Evolutionary conservation across 768 basidiomycete species (phyloP), one percentile per base, ranked within the genome.

Genomic region (Termitomyces sp.): DNA sequence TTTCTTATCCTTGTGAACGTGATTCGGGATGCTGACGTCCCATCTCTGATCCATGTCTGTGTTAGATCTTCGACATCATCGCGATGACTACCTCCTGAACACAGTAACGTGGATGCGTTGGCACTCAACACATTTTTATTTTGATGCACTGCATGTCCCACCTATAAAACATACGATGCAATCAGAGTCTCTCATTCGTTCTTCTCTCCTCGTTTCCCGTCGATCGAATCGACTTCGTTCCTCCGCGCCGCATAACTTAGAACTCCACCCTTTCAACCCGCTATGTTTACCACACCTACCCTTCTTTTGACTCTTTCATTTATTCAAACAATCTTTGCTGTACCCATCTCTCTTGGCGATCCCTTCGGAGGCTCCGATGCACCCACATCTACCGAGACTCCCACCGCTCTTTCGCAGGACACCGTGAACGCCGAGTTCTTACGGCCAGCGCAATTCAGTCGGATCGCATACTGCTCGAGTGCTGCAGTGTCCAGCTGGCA

Each of bases 391-490:
- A 32, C 37, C 14, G 42, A 37, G 1, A 19, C 54, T 9, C 49
- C 58, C 3, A 47, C 38, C 9, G 17, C 53, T 8, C 35, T 62
- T 5, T 47, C 61, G 5, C 19, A 43, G 12, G 52, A 56, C 38
- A 29, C 54, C 0, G 42, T 42, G 9, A 32, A 17, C 21, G 2
- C 54, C 27, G 14, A 59, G 5, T 62, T 62, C 58, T 37, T 68
- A 19, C 69, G 72, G 5, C 71, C 75, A 8, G 74, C 74, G 8
- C 62, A 66, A 29, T 77, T 77, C 61, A 56, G 61, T 10, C 74
- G 72, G 3, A 67, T 72, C 25, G 73, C 69, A 37, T 78, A 77
- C 59, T 78, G 75, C 62, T 63, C 67, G 19, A 66, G 65, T 14
- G 64, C 53, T 1, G 58, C 67, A 4, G 69, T 77, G n/a, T 62